phyloP scores from a whole-genome alignment of 805 yeast species.

The Pichia scutulata region DNA sequence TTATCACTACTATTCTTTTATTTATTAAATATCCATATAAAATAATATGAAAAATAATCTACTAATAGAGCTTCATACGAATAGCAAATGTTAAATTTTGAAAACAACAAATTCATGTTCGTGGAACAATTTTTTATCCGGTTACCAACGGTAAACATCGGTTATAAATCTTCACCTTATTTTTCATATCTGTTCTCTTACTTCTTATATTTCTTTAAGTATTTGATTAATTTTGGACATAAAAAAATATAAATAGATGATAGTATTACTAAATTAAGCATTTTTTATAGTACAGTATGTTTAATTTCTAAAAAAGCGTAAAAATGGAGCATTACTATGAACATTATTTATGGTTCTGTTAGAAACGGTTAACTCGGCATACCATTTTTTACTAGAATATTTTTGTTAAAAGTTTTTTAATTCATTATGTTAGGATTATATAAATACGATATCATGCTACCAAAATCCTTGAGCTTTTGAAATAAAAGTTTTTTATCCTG shows the following conservation, averaged over 20 bases:
- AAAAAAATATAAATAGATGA: background rate
- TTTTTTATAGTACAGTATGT: too few relatives aligned
- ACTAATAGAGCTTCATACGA: background rate
- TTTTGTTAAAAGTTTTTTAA: too few relatives aligned
- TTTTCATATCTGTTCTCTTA: background rate
- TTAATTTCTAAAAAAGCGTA: too few relatives aligned
- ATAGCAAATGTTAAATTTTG: too few relatives aligned
- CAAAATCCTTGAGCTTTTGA: too few relatives aligned
- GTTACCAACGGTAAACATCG: background rate
- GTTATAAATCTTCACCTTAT: background rate
- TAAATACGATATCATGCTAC: too few relatives aligned
- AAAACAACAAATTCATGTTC: too few relatives aligned
- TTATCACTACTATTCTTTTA: slow-evolving; percentile 3
- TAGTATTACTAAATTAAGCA: too few relatives aligned
- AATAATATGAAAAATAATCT: background rate
- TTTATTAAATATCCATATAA: background rate
- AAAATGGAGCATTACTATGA: too few relatives aligned
- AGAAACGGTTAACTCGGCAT: background rate
- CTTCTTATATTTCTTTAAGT: background rate
- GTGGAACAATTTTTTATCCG: background rate
- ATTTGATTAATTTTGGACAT: background rate
- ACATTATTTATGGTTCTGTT: background rate
- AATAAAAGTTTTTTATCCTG: too few relatives aligned
- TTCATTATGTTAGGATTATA: too few relatives aligned
- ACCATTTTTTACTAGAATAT: background rate